Evolutionary conservation across 2,329 filamentous ascomycete species (phyloP).

Genomic region (Orbilia javanica): DNA sequence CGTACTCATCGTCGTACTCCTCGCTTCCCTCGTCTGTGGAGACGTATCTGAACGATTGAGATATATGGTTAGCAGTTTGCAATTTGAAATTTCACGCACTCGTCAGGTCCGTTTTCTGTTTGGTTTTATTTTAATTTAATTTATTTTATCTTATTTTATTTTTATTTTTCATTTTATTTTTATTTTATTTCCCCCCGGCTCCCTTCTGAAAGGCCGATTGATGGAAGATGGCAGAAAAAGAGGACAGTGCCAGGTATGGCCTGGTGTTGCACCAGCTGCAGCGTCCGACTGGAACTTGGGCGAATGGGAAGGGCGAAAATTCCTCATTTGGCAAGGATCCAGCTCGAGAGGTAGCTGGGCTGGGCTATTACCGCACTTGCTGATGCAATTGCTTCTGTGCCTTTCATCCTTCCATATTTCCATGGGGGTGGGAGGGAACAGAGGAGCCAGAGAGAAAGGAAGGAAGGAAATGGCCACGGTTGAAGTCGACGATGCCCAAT

Average conservation of each 20-base stretch:
- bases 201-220: conserved; percentile 13
- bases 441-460: not conserved
- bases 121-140: too few relatives aligned
- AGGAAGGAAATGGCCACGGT: too few relatives aligned
- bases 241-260: too few relatives aligned
- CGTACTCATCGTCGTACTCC: conserved; percentile 53
- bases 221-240: conserved; percentile 4
- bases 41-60: conserved; percentile 41
- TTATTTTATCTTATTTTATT: too few relatives aligned
- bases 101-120: not conserved
- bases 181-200: too few relatives aligned
- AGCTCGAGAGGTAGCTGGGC: conserved; percentile 11
- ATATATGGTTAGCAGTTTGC: conserved; percentile 22
- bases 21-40: conserved; percentile 50
- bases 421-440: conserved; percentile 1
- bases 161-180: too few relatives aligned
- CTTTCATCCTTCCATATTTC: conserved; percentile 1
- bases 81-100: conserved; percentile 21
- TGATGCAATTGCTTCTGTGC: conserved; percentile 8
- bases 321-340: conserved; percentile 51
- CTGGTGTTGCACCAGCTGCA: conserved; percentile 29
- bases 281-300: conserved; percentile 26
- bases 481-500: not conserved
- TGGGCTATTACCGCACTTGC: not conserved
- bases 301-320: conserved; percentile 50